A percentile compares a stretch with the other conserved stretches of the same genome.
Evolutionary conservation across 2,329 filamentous ascomycete genomes (phyloP).

Genomic region (Pestalotiopsis sp.): DNA sequence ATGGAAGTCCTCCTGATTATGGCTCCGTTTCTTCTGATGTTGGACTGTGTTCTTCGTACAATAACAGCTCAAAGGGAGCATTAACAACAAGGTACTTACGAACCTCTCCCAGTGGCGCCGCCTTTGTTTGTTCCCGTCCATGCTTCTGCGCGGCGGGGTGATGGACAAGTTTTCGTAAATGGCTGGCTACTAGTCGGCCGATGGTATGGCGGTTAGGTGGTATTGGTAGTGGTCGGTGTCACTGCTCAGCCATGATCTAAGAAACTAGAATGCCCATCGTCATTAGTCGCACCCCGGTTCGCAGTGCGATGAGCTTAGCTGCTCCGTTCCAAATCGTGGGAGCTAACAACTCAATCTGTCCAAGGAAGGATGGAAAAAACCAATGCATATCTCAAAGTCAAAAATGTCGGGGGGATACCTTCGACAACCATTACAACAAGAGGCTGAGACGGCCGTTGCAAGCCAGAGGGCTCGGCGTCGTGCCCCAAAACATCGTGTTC

Average conservation of each 20-base stretch:
- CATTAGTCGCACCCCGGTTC: not conserved
- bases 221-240: conserved; percentile 2
- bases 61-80: no score
- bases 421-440: not conserved
- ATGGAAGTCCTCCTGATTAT: no score
- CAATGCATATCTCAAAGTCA: not conserved
- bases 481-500: not conserved
- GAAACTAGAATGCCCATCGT: not conserved
- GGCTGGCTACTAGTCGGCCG: not conserved
- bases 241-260: not conserved
- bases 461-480: not conserved
- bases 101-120: not conserved
- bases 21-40: no score
- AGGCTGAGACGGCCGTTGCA: not conserved
- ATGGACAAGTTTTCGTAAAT: not conserved
- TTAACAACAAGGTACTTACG: no score
- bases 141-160: not conserved
- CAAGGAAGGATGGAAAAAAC: not conserved
- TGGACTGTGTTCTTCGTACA: no score
- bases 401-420: no score
- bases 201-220: not conserved
- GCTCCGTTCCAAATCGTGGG: not conserved
- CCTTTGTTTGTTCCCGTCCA: not conserved
- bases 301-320: not conserved
- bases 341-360: not conserved